These are phyloP conservation scores for Pseudogymnoascus sp. DNA, from an alignment of 2,329 filamentous ascomycete genomes.

Conservation along the genomic window DNA sequence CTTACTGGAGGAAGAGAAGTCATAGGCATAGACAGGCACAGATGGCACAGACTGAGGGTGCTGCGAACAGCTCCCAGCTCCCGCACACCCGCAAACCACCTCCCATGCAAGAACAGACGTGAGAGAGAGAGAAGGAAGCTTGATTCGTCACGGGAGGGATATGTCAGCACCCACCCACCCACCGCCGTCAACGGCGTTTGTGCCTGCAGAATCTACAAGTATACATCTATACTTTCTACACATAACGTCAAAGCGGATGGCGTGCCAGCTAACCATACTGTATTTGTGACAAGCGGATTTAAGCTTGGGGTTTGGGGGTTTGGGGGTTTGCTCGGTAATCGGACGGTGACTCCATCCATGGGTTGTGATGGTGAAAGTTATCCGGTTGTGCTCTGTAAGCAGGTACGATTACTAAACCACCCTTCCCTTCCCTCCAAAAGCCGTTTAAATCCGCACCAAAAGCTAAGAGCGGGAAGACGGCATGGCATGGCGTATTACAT, in stretches of 20 bases:
- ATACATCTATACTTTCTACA: not conserved
- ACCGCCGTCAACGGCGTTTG: not conserved
- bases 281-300: not conserved
- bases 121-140: not conserved
- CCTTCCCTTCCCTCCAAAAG: not conserved
- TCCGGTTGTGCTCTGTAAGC: not conserved
- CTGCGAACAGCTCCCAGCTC: not conserved
- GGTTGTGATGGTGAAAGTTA: not conserved
- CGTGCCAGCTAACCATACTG: not conserved
- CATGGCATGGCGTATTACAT: no score
- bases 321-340: not conserved
- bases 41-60: no score
- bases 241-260: not conserved
- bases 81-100: not conserved
- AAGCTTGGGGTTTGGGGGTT: not conserved
- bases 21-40: not conserved
- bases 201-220: not conserved
- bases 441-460: not conserved
- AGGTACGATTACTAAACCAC: not conserved
- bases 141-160: not conserved
- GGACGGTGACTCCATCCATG: not conserved
- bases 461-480: no score
- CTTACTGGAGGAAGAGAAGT: not conserved
- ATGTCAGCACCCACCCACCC: not conserved
- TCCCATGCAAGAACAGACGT: not conserved